Evolutionary conservation across 2,329 filamentous ascomycete genomes (phyloP).

Genomic region (Beauveria australis): DNA sequence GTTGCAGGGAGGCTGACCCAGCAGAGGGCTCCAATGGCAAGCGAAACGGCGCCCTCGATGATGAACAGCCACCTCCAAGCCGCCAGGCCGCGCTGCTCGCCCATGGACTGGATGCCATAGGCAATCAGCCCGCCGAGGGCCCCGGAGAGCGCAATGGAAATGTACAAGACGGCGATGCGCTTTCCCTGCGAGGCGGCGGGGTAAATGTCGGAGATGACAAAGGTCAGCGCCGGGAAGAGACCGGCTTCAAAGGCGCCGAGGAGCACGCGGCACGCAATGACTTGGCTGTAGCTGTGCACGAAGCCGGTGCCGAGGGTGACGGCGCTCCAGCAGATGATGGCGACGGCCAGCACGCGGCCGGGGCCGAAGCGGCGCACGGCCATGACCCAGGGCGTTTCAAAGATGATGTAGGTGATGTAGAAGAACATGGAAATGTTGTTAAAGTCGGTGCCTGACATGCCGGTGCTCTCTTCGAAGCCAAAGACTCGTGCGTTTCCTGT

Average conservation of each 20-base stretch:
- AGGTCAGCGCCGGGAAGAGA: slow-evolving; percentile 25
- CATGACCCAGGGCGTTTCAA: slow-evolving; percentile 24
- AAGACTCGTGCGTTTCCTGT: slow-evolving; percentile 27
- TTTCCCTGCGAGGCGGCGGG: slow-evolving; percentile 24
- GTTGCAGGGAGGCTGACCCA: slow-evolving; percentile 38
- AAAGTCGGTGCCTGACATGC: slow-evolving; percentile 23
- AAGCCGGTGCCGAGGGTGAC: slow-evolving; percentile 25
- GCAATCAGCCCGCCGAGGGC: slow-evolving; percentile 24
- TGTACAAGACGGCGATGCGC: slow-evolving; percentile 23
- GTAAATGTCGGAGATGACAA: slow-evolving; percentile 27
- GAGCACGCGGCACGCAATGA: slow-evolving; percentile 23
- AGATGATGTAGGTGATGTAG: slow-evolving; percentile 25
- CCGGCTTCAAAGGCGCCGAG: slow-evolving; percentile 28
- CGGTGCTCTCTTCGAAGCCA: slow-evolving; percentile 24
- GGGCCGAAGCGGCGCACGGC: slow-evolving; percentile 25
- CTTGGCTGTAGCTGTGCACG: slow-evolving; percentile 19
- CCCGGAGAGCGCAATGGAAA: slow-evolving; percentile 23
- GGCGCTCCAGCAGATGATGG: slow-evolving; percentile 26
- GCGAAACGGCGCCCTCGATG: slow-evolving; percentile 31
- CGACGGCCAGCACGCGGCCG: slow-evolving; percentile 18
- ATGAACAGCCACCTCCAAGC: slow-evolving; percentile 47
- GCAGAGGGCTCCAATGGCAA: slow-evolving; percentile 20
- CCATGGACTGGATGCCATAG: slow-evolving; percentile 30
- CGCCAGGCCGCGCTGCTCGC: slow-evolving; percentile 33
- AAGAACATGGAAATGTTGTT: slow-evolving; percentile 23